Conservation (phyloP, 164 flowering plant genomes). For the Vitis rotundifolia region DNA sequence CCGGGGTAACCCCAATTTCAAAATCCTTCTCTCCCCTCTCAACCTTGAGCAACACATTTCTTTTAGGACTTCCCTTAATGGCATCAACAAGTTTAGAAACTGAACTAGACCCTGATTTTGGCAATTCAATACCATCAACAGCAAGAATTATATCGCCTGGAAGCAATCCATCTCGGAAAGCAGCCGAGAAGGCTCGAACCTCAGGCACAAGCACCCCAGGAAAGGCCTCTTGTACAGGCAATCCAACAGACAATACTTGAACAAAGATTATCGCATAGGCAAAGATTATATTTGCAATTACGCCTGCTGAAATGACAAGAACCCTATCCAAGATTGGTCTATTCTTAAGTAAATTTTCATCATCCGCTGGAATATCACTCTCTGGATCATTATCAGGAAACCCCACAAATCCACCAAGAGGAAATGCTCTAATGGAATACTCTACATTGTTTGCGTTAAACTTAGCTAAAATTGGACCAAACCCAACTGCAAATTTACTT, state of each 20-base stretch:
- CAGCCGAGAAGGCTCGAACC: constrained; percentile 77
- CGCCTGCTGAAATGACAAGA: constrained; percentile 91
- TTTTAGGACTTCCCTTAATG: constrained; percentile 68
- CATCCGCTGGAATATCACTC: constrained; percentile 87
- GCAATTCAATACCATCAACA: constrained; percentile 59
- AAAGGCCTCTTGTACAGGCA: constrained; percentile 89
- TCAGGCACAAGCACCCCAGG: constrained; percentile 94
- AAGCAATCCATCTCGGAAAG: constrained; percentile 79
- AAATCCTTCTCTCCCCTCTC: constrained; percentile 54
- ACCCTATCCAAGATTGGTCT: constrained; percentile 84
- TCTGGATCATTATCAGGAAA: constrained; percentile 99
- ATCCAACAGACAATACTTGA: constrained; percentile 81
- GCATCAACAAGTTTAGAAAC: constrained; percentile 75
- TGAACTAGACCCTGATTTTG: constrained; percentile 47
- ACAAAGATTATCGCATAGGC: constrained; percentile 77
- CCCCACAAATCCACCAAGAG: constrained; percentile 97
- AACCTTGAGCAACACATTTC: constrained; percentile 64
- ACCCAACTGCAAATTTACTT: constrained; percentile 95
- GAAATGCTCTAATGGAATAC: constrained; percentile 91
- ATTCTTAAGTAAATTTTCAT: constrained; percentile 80
- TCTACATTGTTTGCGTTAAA: constrained; percentile 89
- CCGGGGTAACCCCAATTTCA: constrained; percentile 70
- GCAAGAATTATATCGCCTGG: constrained; percentile 86
- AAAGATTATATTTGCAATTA: constrained; percentile 81
- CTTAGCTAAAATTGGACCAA: constrained; percentile 95